These are phyloP conservation scores for Vaccinium corymbosum DNA, from an alignment of 148 eudicot genomes.

Conservation along the genomic window DNA sequence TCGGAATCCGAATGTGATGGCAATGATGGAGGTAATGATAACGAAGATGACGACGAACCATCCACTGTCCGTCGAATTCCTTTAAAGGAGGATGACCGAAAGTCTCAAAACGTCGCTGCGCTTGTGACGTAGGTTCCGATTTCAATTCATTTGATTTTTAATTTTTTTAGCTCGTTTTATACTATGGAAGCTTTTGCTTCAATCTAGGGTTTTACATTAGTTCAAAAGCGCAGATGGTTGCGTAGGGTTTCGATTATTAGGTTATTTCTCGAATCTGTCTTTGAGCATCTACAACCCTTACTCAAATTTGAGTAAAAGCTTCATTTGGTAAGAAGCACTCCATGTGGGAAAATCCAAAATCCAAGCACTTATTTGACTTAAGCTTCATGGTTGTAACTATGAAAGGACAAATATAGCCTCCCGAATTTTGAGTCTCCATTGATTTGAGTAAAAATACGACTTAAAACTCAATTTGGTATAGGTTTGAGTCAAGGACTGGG, in stretches of 20 bases:
- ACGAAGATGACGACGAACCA: conserved; percentile 18
- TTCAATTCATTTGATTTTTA: neutral
- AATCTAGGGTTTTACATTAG: conserved; percentile 4
- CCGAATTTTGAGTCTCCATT: too few relatives aligned
- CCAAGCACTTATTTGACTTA: too few relatives aligned
- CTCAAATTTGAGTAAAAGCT: too few relatives aligned
- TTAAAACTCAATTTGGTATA: too few relatives aligned
- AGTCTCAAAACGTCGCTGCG: conserved; percentile 54
- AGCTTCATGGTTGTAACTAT: too few relatives aligned
- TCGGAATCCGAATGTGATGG: conserved; percentile 2
- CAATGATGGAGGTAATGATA: neutral
- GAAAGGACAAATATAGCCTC: too few relatives aligned
- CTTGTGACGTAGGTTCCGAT: conserved; percentile 43
- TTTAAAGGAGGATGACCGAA: conserved; percentile 22
- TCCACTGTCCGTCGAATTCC: neutral
- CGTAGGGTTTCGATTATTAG: neutral
- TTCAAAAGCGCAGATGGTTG: neutral
- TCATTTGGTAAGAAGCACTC: too few relatives aligned
- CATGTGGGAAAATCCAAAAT: too few relatives aligned
- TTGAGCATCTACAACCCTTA: too few relatives aligned
- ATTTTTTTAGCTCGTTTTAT: neutral
- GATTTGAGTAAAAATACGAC: too few relatives aligned
- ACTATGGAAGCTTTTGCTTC: neutral
- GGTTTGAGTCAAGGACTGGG: too few relatives aligned
- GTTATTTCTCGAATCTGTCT: too few relatives aligned